These are phyloP conservation scores for Camillea tinctor DNA, from an alignment of 2,329 filamentous ascomycete species.

Conservation along the genomic window DNA sequence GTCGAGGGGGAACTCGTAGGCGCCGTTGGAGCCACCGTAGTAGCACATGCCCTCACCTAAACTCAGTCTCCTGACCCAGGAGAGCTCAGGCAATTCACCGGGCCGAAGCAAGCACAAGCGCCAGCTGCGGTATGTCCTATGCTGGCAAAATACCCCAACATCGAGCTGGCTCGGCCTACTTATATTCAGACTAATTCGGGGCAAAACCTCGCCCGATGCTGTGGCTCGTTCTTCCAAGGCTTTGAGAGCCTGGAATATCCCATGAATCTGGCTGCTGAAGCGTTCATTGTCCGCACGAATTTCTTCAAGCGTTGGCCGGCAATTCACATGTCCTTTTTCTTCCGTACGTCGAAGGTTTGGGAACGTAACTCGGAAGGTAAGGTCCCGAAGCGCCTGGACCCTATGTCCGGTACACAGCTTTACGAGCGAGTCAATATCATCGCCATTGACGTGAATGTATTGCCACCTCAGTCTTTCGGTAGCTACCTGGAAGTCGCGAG, in stretches of 20 bases:
- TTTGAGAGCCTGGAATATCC: not conserved
- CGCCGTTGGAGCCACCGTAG: not conserved
- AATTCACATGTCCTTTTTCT: not conserved
- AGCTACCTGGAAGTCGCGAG: not conserved
- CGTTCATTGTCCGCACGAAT: not conserved
- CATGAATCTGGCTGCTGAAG: not conserved
- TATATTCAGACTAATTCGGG: not conserved
- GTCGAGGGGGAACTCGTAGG: not conserved
- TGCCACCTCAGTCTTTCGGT: not conserved
- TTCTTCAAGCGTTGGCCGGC: not conserved
- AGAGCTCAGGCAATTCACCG: not conserved
- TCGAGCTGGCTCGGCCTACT: not conserved
- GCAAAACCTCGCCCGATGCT: not conserved
- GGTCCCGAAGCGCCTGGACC: not conserved
- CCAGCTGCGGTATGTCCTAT: not conserved
- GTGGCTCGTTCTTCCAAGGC: not conserved
- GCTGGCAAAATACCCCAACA: not conserved
- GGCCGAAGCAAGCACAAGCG: not conserved
- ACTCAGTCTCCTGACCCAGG: not conserved
- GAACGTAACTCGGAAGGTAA: not conserved
- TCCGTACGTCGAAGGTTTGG: not conserved
- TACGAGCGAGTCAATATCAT: not conserved
- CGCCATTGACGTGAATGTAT: not conserved
- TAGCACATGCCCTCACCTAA: not conserved
- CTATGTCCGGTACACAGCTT: not conserved